Conservation (phyloP, 768 basidiomycete genomes). For the Lepiota brunneoincarnata region DNA sequence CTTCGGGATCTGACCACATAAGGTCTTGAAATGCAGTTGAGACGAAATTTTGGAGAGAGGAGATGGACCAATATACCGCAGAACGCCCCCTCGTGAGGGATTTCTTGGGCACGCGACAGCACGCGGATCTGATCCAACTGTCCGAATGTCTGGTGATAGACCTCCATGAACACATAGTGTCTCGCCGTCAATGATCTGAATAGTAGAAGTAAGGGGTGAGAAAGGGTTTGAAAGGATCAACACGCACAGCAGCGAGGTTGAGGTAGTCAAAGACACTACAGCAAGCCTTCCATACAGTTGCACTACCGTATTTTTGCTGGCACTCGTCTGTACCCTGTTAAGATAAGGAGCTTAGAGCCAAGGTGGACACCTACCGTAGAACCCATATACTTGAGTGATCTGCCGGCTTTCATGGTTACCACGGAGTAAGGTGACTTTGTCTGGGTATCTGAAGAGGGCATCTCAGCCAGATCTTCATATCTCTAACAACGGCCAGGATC, state of each 20-base stretch:
- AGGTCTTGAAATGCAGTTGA: slow-evolving; percentile 54
- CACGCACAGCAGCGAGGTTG: slow-evolving; percentile 85
- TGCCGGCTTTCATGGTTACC: slow-evolving; percentile 98
- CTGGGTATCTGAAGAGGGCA: slow-evolving; percentile 67
- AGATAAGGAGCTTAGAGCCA: background rate
- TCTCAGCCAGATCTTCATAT: slow-evolving; percentile 4
- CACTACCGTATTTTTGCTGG: slow-evolving; percentile 95
- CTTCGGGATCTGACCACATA: slow-evolving; percentile 98
- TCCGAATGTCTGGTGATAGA: slow-evolving; percentile 92
- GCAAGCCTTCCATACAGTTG: slow-evolving; percentile 96
- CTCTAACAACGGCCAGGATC: background rate
- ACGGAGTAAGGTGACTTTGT: slow-evolving; percentile 85
- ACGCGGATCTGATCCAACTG: slow-evolving; percentile 93
- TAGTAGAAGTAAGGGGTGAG: background rate
- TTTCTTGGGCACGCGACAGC: slow-evolving; percentile 92
- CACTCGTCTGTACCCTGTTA: slow-evolving; percentile 70
- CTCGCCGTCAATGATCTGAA: slow-evolving; percentile 89
- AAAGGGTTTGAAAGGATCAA: background rate
- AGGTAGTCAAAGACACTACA: slow-evolving; percentile 96
- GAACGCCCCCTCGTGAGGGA: slow-evolving; percentile 98
- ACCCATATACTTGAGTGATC: slow-evolving; percentile 99
- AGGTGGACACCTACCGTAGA: slow-evolving; percentile 70
- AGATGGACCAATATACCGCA: slow-evolving; percentile 55
- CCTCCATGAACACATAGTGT: slow-evolving; percentile 95
- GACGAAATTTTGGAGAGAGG: background rate